These are phyloP conservation scores for Flaveria floridana DNA, from an alignment of 140 eudicot genomes.

Conservation along the genomic window DNA sequence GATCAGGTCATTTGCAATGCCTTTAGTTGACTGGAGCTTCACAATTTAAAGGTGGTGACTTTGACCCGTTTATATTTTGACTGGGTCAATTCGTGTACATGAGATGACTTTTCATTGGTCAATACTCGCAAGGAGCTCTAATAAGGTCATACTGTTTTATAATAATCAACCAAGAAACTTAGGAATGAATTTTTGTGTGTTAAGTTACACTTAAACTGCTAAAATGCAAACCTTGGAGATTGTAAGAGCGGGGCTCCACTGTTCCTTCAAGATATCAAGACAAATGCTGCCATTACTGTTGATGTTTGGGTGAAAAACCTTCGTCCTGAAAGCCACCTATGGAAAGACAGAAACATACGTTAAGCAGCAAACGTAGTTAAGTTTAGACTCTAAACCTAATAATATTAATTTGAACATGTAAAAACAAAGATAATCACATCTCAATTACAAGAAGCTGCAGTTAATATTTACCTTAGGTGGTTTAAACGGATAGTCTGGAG, in stretches of 20 bases:
- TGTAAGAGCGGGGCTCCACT: slow-evolving; percentile 87
- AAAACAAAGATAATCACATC: neutral
- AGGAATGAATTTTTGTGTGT: neutral
- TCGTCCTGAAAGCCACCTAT: slow-evolving; percentile 85
- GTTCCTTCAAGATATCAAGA: slow-evolving; percentile 82
- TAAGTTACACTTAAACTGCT: neutral
- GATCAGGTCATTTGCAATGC: neutral
- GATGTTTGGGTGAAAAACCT: slow-evolving; percentile 82
- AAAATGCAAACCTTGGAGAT: slow-evolving; percentile 58
- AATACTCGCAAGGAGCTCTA: neutral
- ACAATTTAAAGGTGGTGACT: neutral
- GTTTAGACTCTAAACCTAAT: neutral
- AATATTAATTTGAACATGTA: slow-evolving; percentile 9
- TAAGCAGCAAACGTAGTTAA: neutral
- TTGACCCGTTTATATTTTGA: neutral
- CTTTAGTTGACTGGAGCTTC: slow-evolving; percentile 6
- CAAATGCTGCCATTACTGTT: slow-evolving; percentile 89
- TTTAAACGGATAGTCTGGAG: slow-evolving; percentile 80
- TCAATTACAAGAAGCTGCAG: neutral
- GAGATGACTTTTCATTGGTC: neutral
- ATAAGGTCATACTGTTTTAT: slow-evolving; percentile 1
- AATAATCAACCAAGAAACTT: slow-evolving; percentile 2
- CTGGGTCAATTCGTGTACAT: neutral
- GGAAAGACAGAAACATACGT: slow-evolving; percentile 3
- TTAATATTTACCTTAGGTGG: slow-evolving; percentile 65